Evolutionary conservation across 2,329 filamentous ascomycete species (phyloP).

Genomic region (Knufia fluminis): DNA sequence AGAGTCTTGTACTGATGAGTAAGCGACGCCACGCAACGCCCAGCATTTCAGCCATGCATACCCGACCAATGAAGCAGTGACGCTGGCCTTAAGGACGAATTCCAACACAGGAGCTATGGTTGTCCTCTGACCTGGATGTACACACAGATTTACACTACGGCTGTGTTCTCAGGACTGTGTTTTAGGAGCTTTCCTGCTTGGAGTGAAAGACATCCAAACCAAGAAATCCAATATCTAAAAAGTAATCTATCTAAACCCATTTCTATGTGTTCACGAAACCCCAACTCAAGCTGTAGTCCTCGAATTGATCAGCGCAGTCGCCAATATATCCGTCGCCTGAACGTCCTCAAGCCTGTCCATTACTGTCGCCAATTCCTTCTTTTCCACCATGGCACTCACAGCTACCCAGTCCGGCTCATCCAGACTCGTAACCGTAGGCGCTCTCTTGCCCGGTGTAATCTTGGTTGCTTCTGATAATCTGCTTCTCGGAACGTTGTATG

Average conservation of each 20-base stretch:
- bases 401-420: constrained; percentile 89
- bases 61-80: too few relatives aligned
- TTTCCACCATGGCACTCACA: constrained; percentile 87
- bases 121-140: too few relatives aligned
- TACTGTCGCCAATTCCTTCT: constrained; percentile 70
- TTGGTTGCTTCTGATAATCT: constrained; percentile 58
- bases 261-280: neutral
- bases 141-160: too few relatives aligned
- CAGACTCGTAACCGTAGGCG: constrained; percentile 80
- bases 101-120: too few relatives aligned
- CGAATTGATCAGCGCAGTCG: constrained; percentile 77
- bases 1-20: too few relatives aligned
- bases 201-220: too few relatives aligned
- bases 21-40: too few relatives aligned
- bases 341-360: constrained; percentile 75
- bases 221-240: too few relatives aligned
- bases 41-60: too few relatives aligned
- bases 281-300: constrained; percentile 36
- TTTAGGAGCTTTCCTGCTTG: too few relatives aligned
- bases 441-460: constrained; percentile 88
- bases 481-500: constrained; percentile 79
- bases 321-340: constrained; percentile 76
- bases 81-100: too few relatives aligned
- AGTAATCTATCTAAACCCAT: neutral
- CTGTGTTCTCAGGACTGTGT: too few relatives aligned